Evolutionary conservation across 2,329 filamentous ascomycete genomes (phyloP).

Genomic region (Pyricularia sp.): DNA sequence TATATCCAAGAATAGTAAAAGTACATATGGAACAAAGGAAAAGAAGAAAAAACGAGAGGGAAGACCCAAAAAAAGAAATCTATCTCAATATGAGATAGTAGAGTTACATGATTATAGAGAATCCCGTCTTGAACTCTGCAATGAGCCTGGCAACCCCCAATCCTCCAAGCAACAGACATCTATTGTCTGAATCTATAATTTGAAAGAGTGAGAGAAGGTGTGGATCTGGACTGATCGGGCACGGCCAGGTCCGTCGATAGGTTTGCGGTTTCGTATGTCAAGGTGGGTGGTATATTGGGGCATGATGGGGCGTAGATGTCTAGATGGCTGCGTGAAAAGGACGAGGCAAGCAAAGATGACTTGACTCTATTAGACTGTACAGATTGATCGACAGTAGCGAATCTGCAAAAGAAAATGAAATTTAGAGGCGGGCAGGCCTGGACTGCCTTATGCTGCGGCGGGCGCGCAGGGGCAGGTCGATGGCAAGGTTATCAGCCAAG

Average conservation of each 20-base stretch:
- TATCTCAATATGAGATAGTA: constrained; percentile 1
- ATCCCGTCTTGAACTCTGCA: not conserved
- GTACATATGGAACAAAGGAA: not conserved
- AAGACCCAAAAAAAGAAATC: not conserved
- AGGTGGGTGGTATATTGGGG: not conserved
- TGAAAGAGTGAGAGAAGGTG: not conserved
- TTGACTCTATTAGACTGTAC: not conserved
- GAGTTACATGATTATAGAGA: constrained; percentile 1
- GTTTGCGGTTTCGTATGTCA: not conserved
- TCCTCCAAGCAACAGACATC: not conserved
- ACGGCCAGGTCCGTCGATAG: not conserved
- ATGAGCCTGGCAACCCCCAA: not conserved
- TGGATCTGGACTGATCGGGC: not conserved
- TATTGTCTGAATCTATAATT: not conserved
- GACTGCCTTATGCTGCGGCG: not conserved
- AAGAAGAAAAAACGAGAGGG: not conserved
- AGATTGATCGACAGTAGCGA: not conserved
- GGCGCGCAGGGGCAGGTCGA: not conserved
- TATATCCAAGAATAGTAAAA: not conserved
- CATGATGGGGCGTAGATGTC: not conserved
- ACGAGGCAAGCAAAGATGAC: not conserved
- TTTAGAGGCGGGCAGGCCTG: not conserved
- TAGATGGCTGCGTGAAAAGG: not conserved
- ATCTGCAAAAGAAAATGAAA: not conserved
- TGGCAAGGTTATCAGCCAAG: not conserved